Evolutionary conservation across 2,329 filamentous ascomycete genomes (phyloP), one percentile per base, ranked within the genome.

Genomic region (Aspergillus glaucus): DNA sequence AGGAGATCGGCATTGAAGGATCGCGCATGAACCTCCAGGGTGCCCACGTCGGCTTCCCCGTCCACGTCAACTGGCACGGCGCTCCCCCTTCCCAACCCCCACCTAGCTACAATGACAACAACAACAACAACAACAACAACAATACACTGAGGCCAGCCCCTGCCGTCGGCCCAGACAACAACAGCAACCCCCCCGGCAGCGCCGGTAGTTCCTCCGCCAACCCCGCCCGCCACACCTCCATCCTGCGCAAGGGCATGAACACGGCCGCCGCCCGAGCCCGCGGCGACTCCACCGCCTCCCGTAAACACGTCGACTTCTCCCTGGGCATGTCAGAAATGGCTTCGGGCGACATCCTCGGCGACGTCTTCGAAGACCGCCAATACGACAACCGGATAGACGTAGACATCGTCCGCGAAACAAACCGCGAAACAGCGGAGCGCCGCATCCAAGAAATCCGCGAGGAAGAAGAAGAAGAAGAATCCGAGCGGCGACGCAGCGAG

Each of bases 1-100:
- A 87, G 52, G 82, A 88, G 48, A 77, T 92, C 45, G 88, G 88
- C 50, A 93, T 95, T 65, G 87, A 95, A 75, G 87, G 87, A 47
- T 89, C 90, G 40, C 81, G 83, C 60, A 82, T 85, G 74, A 83
- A 85, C 60, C 80, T 79, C 69, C 84, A 86, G 46, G 85, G 87
- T 51, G 81, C 83, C 51, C 82, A 80, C 58, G 73, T 80, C 50
- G 81, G 81, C 43, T 82, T 82, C 64, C 86, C 86, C 0, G 76
- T 88, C 54, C 88, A 84, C 57, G 64, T 85, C 47, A 72, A 78
- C 55, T 75, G 80, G 43, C 57, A 72, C 55, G 72, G 71, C 54
- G 63, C 74, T 8, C 73, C 74, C 45, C 75, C 75, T 48, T 63
- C 66, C 44, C 68, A 67, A 46, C 69, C 70, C 12, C 71, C 72